Conservation (phyloP, 177 flowering plant species). For the Vitis hybrid region DNA sequence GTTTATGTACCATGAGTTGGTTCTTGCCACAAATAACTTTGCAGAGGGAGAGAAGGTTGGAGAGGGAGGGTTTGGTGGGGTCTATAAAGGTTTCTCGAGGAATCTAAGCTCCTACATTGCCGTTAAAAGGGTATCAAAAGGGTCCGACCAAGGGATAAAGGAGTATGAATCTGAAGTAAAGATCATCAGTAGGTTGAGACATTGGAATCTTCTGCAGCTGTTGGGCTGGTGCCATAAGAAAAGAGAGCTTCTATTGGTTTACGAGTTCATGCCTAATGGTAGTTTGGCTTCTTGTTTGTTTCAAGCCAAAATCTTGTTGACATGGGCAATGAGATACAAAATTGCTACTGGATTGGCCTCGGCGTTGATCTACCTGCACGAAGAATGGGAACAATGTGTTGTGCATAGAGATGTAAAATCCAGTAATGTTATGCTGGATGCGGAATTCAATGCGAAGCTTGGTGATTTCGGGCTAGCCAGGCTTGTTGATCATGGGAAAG, state of each 20-base stretch:
- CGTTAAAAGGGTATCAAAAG: conserved; percentile 17
- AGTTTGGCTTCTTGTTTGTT: too few relatives aligned
- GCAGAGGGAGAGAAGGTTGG: conserved; percentile 14
- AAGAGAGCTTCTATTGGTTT: not conserved
- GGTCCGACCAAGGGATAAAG: conserved; percentile 22
- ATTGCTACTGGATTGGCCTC: too few relatives aligned
- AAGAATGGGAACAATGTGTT: too few relatives aligned
- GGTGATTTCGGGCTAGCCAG: too few relatives aligned
- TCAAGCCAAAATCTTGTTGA: too few relatives aligned
- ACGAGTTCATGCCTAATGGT: conserved; percentile 2
- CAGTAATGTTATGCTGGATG: too few relatives aligned
- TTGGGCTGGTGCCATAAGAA: conserved; percentile 29
- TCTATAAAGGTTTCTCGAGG: conserved; percentile 16
- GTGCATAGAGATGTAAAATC: too few relatives aligned
- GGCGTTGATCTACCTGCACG: too few relatives aligned
- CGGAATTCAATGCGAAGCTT: too few relatives aligned
- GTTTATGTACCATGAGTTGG: conserved; percentile 14
- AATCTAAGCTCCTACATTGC: conserved; percentile 11
- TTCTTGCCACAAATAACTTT: conserved; percentile 17
- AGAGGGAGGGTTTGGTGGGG: conserved; percentile 27
- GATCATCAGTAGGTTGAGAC: conserved; percentile 19
- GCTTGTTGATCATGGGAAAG: too few relatives aligned
- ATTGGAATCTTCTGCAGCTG: conserved; percentile 23
- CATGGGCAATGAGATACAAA: too few relatives aligned
- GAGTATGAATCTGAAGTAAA: conserved; percentile 21